These are phyloP conservation scores for Candida oleophila DNA, from an alignment of 805 yeast species.

Conservation along the genomic window DNA sequence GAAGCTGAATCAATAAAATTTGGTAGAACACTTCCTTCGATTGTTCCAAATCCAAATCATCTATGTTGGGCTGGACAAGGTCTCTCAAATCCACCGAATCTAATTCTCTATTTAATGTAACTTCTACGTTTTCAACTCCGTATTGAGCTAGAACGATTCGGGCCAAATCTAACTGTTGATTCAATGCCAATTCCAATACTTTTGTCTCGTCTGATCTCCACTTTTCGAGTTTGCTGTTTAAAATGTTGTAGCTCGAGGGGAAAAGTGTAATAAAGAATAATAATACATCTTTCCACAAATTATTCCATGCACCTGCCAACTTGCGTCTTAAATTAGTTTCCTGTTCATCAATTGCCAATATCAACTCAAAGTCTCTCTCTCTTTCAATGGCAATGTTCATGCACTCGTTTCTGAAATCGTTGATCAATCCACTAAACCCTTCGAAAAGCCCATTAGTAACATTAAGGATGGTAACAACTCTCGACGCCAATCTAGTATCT, in stretches of 20 bases:
- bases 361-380: slow-evolving; percentile 22
- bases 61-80: slow-evolving; percentile 6
- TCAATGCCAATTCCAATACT: slow-evolving; percentile 10
- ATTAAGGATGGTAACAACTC: slow-evolving; percentile 1
- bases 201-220: slow-evolving; percentile 18
- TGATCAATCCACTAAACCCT: slow-evolving; percentile 3
- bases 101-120: not conserved
- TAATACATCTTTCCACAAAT: slow-evolving; percentile 18
- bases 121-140: not conserved
- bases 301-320: slow-evolving; percentile 11
- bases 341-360: slow-evolving; percentile 7
- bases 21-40: slow-evolving; percentile 5
- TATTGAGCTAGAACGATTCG: not conserved
- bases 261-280: slow-evolving; percentile 15
- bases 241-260: slow-evolving; percentile 13
- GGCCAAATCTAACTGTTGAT: not conserved
- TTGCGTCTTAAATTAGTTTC: slow-evolving; percentile 6
- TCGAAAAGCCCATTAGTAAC: slow-evolving; percentile 1
- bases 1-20: slow-evolving; percentile 1
- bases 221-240: slow-evolving; percentile 12
- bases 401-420: slow-evolving; percentile 10
- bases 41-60: slow-evolving; percentile 1
- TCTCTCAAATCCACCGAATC: not conserved
- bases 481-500: slow-evolving; percentile 10
- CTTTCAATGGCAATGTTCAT: slow-evolving; percentile 15